Evolutionary conservation across 352 stramenopile genomes (phyloP), one percentile per base, ranked within the genome.

Genomic region (Globisporangium takayamanum): DNA sequence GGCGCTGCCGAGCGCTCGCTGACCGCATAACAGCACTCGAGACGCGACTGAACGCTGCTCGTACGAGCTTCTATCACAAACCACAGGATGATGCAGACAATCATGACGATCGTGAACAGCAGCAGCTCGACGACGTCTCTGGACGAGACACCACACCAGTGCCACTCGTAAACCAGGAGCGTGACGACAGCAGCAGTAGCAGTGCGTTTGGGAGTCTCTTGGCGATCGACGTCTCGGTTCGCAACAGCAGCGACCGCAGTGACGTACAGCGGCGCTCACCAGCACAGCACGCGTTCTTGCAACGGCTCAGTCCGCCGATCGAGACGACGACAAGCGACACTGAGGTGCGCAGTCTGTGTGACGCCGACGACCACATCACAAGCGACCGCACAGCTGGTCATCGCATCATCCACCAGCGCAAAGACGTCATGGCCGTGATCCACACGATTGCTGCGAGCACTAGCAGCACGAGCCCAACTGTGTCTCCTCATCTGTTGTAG

Each of bases 201-300:
- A 63, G 49, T 26, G 57, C 49, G 12, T 25, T 57, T 15, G 49
- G 39, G n/a, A 28, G 44, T 16, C 53, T 62, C 15, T 48, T 53
- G 12, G 14, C 50, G 20, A 37, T 68, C 10, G 59, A 64, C 36
- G 64, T 73, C 36, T 49, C 51, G 15, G 60, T 57, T 3, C 47
- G 14, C 41, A 33, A 33, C 6, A 26, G n/a, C 5, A 39, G 41
- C n/a, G 18, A 20, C 11, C 47, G 55, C 20, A 64, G 62, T 15
- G 62, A 57, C 26, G 5, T 18, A 15, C 47, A 41, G 37, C 49
- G 54, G n/a, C 57, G 78, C 46, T 88, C 78, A 12, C 78, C 78
- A n/a, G 78, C 78, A 1, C 78, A 88, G 56, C 80, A 88, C 28
- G 78, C 74, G 15, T 88, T 88, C 42, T 44, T 88, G 36, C 76